Evolutionary conservation across 129 eudicot species (phyloP).

Genomic region (Pulicaria dysenterica): DNA sequence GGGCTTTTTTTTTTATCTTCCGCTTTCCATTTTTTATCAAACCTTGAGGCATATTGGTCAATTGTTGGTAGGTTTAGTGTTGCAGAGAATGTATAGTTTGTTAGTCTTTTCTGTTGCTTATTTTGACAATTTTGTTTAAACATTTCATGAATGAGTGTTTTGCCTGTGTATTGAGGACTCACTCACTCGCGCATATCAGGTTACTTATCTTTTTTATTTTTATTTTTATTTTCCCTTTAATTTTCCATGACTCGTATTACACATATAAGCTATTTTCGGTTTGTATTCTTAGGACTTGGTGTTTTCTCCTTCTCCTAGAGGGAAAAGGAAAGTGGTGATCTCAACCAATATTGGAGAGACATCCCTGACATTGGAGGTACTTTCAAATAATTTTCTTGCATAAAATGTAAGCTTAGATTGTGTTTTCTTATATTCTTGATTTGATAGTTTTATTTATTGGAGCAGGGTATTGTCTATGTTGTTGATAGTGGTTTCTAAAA

Average conservation of each 20-base stretch:
- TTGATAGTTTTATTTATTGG: conserved; percentile 19
- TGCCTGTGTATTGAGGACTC: conserved; percentile 96
- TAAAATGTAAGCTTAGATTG: neutral
- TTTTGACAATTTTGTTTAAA: conserved; percentile 18
- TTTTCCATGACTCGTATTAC: too few species aligned
- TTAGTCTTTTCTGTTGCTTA: conserved; percentile 18
- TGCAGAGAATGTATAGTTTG: too few species aligned
- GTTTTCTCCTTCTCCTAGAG: too few species aligned
- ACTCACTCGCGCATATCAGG: conserved; percentile 96
- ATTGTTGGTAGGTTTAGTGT: neutral
- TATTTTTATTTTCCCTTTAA: neutral
- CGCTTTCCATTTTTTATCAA: neutral
- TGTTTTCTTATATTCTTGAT: neutral
- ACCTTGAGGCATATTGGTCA: neutral
- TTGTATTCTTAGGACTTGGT: conserved; percentile 82
- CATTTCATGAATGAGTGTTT: conserved; percentile 65
- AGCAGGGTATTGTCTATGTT: conserved; percentile 92
- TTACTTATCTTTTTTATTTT: conserved; percentile 21
- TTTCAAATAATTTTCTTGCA: conserved; percentile 1
- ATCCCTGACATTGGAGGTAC: conserved; percentile 92
- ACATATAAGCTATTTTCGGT: too few species aligned
- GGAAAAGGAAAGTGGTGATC: conserved; percentile 88
- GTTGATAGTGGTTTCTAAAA: conserved; percentile 97
- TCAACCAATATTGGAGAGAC: conserved; percentile 99
- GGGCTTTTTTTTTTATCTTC: neutral